Evolutionary conservation across 2,329 filamentous ascomycete genomes (phyloP).

Genomic region (Nectriaceae sp.): DNA sequence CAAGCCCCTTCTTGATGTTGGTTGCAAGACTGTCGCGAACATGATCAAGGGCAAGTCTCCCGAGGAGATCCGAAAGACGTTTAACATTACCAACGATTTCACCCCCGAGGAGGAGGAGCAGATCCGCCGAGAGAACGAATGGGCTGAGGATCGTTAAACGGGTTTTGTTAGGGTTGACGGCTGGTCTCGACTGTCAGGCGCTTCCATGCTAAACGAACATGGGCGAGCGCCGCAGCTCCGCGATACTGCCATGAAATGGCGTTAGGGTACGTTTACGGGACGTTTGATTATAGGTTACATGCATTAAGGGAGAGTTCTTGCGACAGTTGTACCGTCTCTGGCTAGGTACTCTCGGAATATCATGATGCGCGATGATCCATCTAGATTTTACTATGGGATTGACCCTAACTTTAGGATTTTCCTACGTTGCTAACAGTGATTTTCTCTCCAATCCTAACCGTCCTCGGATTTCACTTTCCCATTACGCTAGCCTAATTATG

Average conservation of each 20-base stretch:
- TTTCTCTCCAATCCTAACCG: no score
- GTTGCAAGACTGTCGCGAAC: constrained; percentile 99
- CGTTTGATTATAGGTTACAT: constrained; percentile 21
- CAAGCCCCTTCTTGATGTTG: constrained; percentile 95
- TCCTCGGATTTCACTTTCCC: no score
- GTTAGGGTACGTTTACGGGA: constrained; percentile 26
- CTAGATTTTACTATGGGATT: no score
- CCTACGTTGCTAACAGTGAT: no score
- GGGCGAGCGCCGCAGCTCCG: no score
- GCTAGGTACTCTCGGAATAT: constrained; percentile 7
- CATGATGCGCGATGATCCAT: constrained; percentile 2
- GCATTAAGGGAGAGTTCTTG: constrained; percentile 10
- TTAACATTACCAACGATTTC: constrained; percentile 99
- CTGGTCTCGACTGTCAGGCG: neutral
- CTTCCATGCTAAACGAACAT: constrained; percentile 4
- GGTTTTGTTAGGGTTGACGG: neutral
- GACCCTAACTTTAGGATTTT: no score
- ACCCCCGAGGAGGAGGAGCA: constrained; percentile 99
- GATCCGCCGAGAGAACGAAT: constrained; percentile 89
- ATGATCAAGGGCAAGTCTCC: constrained; percentile 99
- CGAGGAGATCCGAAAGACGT: constrained; percentile 98
- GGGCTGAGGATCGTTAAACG: constrained; percentile 77
- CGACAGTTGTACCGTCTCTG: constrained; percentile 2
- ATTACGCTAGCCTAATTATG: no score
- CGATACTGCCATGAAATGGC: constrained; percentile 20